These are phyloP conservation scores for Sclerospora graminicola DNA, from an alignment of 352 stramenopile genomes.

Conservation along the genomic window DNA sequence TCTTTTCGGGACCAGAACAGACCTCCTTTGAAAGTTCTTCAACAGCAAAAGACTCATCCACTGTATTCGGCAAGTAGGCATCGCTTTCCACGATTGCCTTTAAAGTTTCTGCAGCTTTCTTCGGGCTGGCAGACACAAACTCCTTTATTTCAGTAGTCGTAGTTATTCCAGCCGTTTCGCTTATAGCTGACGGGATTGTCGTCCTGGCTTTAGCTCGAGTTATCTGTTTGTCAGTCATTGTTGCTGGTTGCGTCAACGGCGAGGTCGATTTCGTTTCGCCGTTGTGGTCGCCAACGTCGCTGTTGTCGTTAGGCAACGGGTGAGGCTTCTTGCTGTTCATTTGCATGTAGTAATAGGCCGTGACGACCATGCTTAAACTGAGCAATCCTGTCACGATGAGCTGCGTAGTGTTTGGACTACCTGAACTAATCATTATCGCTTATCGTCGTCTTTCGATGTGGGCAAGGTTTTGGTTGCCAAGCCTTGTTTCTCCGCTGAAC, in stretches of 20 bases:
- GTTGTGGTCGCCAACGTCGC: constrained; percentile 2
- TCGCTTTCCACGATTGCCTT: background rate
- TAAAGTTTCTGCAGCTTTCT: constrained; percentile 2
- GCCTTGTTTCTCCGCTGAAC: too few relatives aligned
- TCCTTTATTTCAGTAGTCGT: background rate
- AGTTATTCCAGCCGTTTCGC: background rate
- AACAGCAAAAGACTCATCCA: background rate
- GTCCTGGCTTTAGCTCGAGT: background rate
- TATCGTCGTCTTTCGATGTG: background rate
- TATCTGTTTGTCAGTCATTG: constrained; percentile 9
- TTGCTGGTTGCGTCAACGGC: constrained; percentile 18
- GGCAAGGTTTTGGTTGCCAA: too few relatives aligned
- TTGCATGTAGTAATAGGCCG: constrained; percentile 55
- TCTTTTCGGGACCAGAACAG: too few relatives aligned
- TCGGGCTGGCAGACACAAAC: constrained; percentile 4
- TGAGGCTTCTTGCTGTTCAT: constrained; percentile 16
- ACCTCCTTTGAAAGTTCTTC: background rate
- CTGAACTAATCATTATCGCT: constrained; percentile 23
- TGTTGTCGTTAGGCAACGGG: constrained; percentile 2
- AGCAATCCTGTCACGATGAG: constrained; percentile 53
- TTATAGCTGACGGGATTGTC: background rate
- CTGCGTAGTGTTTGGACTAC: constrained; percentile 28
- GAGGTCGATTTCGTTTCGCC: constrained; percentile 4
- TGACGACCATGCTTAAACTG: constrained; percentile 39
- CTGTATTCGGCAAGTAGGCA: background rate